Evolutionary conservation across 2,329 filamentous ascomycete species (phyloP).

Genomic region (Diaporthe citrichinensis): DNA sequence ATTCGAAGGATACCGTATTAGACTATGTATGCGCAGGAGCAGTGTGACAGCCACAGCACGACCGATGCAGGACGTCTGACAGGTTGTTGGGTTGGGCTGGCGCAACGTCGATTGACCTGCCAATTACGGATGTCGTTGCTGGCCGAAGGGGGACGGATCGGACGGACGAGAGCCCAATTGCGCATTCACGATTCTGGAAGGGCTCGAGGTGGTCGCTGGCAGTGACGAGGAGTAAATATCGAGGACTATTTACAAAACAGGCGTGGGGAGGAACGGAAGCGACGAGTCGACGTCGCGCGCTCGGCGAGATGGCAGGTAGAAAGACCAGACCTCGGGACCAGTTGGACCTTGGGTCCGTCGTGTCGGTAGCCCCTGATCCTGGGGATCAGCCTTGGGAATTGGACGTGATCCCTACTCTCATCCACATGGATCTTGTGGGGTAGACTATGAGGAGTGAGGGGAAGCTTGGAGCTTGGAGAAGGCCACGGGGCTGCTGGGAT

Average conservation of each 20-base stretch:
- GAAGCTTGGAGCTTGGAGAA: constrained; percentile 29
- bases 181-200: background rate
- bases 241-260: constrained; percentile 1
- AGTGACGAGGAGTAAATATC: background rate
- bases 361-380: constrained; percentile 33
- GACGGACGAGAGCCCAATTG: background rate
- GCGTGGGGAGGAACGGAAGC: background rate
- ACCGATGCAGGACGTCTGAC: constrained; percentile 6
- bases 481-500: constrained; percentile 21
- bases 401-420: constrained; percentile 15
- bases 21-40: constrained; percentile 1
- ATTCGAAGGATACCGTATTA: background rate
- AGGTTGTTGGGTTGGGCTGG: constrained; percentile 7
- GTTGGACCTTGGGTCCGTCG: constrained; percentile 22
- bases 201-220: background rate
- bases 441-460: constrained; percentile 23
- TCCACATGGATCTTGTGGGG: constrained; percentile 31
- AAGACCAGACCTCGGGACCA: constrained; percentile 15
- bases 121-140: constrained; percentile 24
- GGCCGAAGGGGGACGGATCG: constrained; percentile 4
- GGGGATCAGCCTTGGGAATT: constrained; percentile 17
- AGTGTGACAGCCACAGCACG: constrained; percentile 13
- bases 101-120: constrained; percentile 23
- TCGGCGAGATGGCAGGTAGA: background rate
- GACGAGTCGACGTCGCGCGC: constrained; percentile 1